Conservation (phyloP, 495 filamentous ascomycete species). For the Chaetomium tenue region DNA sequence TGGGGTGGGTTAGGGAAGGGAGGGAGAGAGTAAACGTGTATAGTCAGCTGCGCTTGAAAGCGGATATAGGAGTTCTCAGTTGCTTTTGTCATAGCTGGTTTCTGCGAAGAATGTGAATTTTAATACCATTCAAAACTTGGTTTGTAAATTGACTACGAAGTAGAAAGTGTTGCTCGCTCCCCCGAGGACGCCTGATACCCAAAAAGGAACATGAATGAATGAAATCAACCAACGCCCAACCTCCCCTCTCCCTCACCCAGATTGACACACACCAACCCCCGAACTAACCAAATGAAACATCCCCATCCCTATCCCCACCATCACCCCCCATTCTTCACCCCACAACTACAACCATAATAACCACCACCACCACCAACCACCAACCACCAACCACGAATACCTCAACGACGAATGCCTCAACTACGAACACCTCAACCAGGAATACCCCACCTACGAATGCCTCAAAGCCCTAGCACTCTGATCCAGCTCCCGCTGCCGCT, state of each 20-base stretch:
- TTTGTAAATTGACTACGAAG: no score
- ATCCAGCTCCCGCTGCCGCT: conserved; percentile 59
- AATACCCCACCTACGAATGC: conserved; percentile 39
- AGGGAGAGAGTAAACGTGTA: not conserved
- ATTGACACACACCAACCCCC: not conserved
- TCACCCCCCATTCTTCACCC: no score
- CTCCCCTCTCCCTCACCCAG: not conserved
- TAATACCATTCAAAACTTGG: not conserved
- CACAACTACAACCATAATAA: no score
- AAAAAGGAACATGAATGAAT: not conserved
- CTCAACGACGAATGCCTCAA: conserved; percentile 51
- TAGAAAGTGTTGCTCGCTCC: no score
- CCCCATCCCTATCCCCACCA: not conserved
- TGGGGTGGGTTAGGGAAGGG: not conserved
- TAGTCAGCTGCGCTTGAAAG: no score
- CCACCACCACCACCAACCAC: conserved; percentile 31
- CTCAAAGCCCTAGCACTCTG: conserved; percentile 47
- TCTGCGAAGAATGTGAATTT: not conserved
- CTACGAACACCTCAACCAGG: conserved; percentile 46
- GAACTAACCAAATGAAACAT: no score
- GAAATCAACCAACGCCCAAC: conserved; percentile 1
- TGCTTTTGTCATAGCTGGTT: not conserved
- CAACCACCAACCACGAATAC: conserved; percentile 39
- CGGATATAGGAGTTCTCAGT: not conserved
- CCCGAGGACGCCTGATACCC: no score